phyloP scores from a whole-genome alignment of 768 basidiomycete species.

The Boletus rufocinnamomeus region DNA sequence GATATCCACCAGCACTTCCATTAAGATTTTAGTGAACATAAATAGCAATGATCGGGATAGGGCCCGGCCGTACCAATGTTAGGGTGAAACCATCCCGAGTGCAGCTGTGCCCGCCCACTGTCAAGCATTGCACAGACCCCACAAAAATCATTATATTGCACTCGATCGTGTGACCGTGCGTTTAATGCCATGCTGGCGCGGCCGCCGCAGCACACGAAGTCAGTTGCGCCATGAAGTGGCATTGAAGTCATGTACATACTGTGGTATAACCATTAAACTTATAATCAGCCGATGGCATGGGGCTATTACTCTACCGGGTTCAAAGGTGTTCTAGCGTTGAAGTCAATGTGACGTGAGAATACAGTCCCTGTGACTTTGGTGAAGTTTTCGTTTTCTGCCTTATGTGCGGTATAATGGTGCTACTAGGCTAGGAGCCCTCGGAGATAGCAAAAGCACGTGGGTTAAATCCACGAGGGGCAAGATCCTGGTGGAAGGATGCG shows the following conservation, averaged over 20 bases:
- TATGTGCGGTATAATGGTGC: too few species aligned
- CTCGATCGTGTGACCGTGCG: too few species aligned
- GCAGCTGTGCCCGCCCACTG: neutral
- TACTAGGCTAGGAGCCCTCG: neutral
- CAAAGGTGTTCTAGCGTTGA: neutral
- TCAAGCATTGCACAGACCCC: too few species aligned
- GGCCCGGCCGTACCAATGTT: neutral
- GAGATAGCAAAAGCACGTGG: neutral
- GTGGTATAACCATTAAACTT: neutral
- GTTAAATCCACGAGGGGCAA: neutral
- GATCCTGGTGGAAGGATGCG: neutral
- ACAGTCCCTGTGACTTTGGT: too few species aligned
- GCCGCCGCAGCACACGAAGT: neutral
- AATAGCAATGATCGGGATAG: neutral
- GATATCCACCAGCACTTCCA: neutral
- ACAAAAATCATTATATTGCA: too few species aligned
- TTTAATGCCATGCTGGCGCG: too few species aligned
- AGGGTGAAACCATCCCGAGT: neutral
- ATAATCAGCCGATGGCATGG: neutral
- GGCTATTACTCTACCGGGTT: neutral
- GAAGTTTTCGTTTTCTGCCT: too few species aligned
- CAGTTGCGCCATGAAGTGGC: too few species aligned
- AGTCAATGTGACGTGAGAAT: neutral
- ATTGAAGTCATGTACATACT: too few species aligned
- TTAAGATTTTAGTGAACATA: neutral